A percentile compares a stretch with the other conserved stretches of the same genome.
These are phyloP conservation scores for Debaryomyces sp. DNA, from an alignment of 1,139 yeast species.

Conservation along the genomic window DNA sequence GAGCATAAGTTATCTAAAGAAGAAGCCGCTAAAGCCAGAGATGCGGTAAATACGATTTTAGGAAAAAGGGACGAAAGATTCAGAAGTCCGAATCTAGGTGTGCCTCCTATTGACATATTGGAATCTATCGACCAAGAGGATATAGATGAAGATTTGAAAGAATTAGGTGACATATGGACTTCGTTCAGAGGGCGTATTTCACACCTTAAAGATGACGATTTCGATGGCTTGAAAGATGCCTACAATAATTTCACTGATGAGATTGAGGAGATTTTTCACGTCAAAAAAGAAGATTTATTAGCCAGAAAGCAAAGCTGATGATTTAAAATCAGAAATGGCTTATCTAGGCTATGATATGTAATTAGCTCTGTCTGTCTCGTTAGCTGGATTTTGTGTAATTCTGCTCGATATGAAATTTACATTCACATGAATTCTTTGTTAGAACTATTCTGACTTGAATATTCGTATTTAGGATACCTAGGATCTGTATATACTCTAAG, in stretches of 20 bases:
- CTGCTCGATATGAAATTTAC: background rate
- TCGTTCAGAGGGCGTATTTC: conserved; percentile 38
- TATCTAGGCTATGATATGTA: background rate
- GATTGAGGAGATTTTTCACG: conserved; percentile 38
- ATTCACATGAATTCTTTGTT: background rate
- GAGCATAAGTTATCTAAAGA: conserved; percentile 17
- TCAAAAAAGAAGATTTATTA: conserved; percentile 20
- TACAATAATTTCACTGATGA: conserved; percentile 58
- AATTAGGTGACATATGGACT: conserved; percentile 41
- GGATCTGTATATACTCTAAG: background rate
- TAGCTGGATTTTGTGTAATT: conserved; percentile 3
- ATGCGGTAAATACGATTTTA: conserved; percentile 26
- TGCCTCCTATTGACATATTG: conserved; percentile 46
- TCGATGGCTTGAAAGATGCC: conserved; percentile 57
- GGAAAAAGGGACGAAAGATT: conserved; percentile 32
- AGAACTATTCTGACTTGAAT: background rate
- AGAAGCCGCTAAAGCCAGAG: conserved; percentile 26
- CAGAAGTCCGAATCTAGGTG: conserved; percentile 37
- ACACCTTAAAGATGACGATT: conserved; percentile 39
- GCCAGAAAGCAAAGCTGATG: background rate
- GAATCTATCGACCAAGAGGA: conserved; percentile 39
- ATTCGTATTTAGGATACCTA: background rate
- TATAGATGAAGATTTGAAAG: conserved; percentile 35
- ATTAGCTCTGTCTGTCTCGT: background rate
- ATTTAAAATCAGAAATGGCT: background rate